Conservation (phyloP, 2,329 filamentous ascomycete species). For the Fusarium nygamai region DNA sequence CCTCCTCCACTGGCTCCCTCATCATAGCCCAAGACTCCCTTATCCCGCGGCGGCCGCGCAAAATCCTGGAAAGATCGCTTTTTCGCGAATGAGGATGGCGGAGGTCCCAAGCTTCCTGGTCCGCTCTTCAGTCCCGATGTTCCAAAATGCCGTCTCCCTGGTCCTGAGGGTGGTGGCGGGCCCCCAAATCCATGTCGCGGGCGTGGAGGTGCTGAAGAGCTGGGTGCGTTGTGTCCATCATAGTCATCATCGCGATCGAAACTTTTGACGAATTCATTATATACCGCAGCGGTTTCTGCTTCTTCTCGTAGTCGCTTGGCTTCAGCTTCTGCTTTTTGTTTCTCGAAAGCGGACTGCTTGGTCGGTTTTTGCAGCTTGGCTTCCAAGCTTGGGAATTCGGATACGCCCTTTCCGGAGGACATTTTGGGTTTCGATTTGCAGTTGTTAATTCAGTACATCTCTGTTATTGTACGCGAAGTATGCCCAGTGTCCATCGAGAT, state of each 20-base stretch:
- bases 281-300: conserved; percentile 86
- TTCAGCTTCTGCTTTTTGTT: conserved; percentile 88
- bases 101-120: conserved; percentile 69
- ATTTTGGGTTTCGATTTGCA: conserved; percentile 46
- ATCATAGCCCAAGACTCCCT: conserved; percentile 48
- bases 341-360: conserved; percentile 89
- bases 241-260: conserved; percentile 71
- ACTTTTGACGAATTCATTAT: conserved; percentile 87
- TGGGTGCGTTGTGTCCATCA: conserved; percentile 11
- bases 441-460: conserved; percentile 20
- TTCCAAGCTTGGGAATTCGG: conserved; percentile 75
- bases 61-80: conserved; percentile 62
- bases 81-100: conserved; percentile 59
- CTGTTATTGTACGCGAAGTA: not conserved
- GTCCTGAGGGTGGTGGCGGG: conserved; percentile 35
- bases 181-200: conserved; percentile 44
- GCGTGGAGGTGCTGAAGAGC: conserved; percentile 29
- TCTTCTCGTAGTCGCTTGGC: conserved; percentile 86
- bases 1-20: conserved; percentile 47
- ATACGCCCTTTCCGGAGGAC: conserved; percentile 59
- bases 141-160: conserved; percentile 72
- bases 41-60: conserved; percentile 49
- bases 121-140: conserved; percentile 66
- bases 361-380: conserved; percentile 81
- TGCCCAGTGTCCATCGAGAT: not conserved